These are phyloP conservation scores for Yarrowia sp. DNA, from an alignment of 805 yeast genomes.

Conservation along the genomic window DNA sequence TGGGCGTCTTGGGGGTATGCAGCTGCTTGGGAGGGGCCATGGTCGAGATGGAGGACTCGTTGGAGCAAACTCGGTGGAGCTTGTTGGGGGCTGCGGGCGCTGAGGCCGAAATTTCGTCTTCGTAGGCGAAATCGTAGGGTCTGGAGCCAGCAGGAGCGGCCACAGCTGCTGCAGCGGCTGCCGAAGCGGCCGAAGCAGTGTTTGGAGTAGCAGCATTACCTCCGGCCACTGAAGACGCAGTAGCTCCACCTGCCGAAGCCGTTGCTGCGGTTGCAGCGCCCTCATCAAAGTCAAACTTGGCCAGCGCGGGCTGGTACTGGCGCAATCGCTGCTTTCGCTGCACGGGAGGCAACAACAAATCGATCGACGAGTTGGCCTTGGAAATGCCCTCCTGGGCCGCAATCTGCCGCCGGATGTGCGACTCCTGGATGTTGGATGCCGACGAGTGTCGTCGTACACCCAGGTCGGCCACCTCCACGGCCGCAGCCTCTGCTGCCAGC, in stretches of 20 bases:
- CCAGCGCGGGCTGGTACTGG: constrained; percentile 27
- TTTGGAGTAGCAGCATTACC: no score
- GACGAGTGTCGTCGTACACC: constrained; percentile 19
- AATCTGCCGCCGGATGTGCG: constrained; percentile 27
- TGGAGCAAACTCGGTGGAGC: constrained; percentile 16
- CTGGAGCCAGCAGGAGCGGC: constrained; percentile 23
- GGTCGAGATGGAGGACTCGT: constrained; percentile 30
- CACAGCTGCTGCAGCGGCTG: background rate
- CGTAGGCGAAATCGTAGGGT: constrained; percentile 28
- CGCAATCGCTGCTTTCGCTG: constrained; percentile 24
- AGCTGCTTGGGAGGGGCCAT: constrained; percentile 57
- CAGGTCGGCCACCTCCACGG: background rate
- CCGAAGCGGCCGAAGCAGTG: background rate
- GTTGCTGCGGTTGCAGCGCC: background rate
- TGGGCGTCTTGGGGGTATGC: constrained; percentile 76
- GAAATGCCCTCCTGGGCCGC: constrained; percentile 8
- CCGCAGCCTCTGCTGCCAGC: background rate
- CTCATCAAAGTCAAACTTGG: constrained; percentile 12
- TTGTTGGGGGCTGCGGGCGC: constrained; percentile 13
- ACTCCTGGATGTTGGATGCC: constrained; percentile 2
- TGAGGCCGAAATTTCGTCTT: constrained; percentile 18
- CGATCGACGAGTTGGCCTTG: constrained; percentile 25
- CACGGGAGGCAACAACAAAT: constrained; percentile 30
- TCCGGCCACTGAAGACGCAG: background rate
- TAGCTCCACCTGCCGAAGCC: background rate